phyloP scores from a whole-genome alignment of 805 yeast genomes.

The Huiozyma naganishii region DNA sequence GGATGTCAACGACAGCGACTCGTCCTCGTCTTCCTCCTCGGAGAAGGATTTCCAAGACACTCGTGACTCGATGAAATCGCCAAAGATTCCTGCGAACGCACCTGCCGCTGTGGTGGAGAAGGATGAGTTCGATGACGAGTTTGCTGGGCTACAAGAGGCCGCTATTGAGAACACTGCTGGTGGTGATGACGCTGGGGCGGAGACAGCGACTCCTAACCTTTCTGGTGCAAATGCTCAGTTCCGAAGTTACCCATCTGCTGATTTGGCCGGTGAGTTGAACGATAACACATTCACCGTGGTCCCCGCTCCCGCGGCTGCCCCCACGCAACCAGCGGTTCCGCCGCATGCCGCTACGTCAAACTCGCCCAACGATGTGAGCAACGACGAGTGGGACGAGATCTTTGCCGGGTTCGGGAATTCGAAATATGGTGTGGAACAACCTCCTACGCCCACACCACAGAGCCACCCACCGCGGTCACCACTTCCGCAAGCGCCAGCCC shows the following conservation, averaged over 20 bases:
- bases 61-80: slow-evolving; percentile 2
- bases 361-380: slow-evolving; percentile 20
- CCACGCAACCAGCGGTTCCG: slow-evolving; percentile 2
- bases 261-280: slow-evolving; percentile 18
- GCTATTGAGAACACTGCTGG: slow-evolving; percentile 29
- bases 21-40: slow-evolving; percentile 35
- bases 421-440: slow-evolving; percentile 3
- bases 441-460: slow-evolving; percentile 5
- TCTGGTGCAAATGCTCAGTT: slow-evolving; percentile 13
- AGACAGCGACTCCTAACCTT: background rate
- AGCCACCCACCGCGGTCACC: slow-evolving; percentile 2
- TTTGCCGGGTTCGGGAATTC: slow-evolving; percentile 77
- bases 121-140: slow-evolving; percentile 33
- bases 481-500: slow-evolving; percentile 3
- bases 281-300: slow-evolving; percentile 17
- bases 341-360: background rate
- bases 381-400: slow-evolving; percentile 89
- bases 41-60: slow-evolving; percentile 25
- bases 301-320: background rate
- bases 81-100: slow-evolving; percentile 11
- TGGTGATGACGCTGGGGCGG: background rate
- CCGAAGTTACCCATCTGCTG: slow-evolving; percentile 18
- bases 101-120: slow-evolving; percentile 4
- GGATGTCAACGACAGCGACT: slow-evolving; percentile 42
- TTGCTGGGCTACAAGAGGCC: slow-evolving; percentile 35